Evolutionary conservation across 2,329 filamentous ascomycete species (phyloP).

Genomic region (Metarhizium sp.): DNA sequence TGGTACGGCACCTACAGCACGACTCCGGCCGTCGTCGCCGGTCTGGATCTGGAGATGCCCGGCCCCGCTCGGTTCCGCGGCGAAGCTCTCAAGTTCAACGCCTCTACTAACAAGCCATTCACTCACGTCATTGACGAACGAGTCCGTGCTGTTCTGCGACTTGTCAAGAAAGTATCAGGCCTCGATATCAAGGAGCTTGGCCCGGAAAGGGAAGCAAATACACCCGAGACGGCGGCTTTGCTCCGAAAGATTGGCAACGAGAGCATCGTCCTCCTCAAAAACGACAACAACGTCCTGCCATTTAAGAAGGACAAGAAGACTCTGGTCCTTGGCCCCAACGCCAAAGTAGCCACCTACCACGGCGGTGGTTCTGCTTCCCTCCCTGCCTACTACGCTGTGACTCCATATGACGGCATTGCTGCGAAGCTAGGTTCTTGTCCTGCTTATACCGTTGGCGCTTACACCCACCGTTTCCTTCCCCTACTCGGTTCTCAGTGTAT

Average conservation of each 20-base stretch:
- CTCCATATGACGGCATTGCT: constrained; percentile 61
- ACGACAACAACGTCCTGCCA: constrained; percentile 55
- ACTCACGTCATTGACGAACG: constrained; percentile 46
- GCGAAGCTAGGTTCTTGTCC: constrained; percentile 35
- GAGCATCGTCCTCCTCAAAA: constrained; percentile 65
- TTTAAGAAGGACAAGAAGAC: constrained; percentile 53
- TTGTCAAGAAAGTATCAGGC: constrained; percentile 48
- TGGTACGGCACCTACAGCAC: constrained; percentile 51
- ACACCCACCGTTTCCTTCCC: constrained; percentile 56
- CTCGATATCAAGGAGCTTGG: constrained; percentile 46
- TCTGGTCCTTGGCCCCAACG: constrained; percentile 47
- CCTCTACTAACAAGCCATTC: constrained; percentile 46
- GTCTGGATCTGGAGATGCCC: constrained; percentile 52
- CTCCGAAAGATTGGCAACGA: constrained; percentile 58
- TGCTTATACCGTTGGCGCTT: constrained; percentile 49
- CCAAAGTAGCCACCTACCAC: constrained; percentile 46
- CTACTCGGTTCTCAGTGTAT: constrained; percentile 44
- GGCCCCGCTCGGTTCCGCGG: constrained; percentile 42
- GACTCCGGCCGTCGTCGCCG: constrained; percentile 38
- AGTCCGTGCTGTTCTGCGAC: constrained; percentile 46
- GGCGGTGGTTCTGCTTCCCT: constrained; percentile 58
- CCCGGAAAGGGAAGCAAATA: constrained; percentile 45
- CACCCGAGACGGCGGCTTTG: constrained; percentile 51
- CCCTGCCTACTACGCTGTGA: constrained; percentile 56
- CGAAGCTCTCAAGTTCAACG: constrained; percentile 41